Evolutionary conservation across 495 filamentous ascomycete species (phyloP), one percentile per base, ranked within the genome.

Genomic region (Neurospora sp.): DNA sequence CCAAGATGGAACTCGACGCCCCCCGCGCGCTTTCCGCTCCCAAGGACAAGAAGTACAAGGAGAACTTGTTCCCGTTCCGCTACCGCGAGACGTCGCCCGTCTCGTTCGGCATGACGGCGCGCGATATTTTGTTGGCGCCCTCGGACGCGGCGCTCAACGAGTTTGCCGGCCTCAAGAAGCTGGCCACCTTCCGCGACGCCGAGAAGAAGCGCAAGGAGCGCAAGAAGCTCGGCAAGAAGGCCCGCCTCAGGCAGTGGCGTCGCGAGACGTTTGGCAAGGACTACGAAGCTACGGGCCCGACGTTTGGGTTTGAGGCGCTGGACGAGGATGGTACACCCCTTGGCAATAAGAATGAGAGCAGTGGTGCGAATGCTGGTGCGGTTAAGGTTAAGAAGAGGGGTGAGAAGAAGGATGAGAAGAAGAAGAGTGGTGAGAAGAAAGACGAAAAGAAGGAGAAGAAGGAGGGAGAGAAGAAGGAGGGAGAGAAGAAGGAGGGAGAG

Each of bases 31-130:
- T 89, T 4, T 82, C 84, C 65, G 72, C 76, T 0, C 73, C 76
- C 70, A 80, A 69, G 69, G 70, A 71, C 72, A 70, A 75, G 40
- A 71, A 77, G 39, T 65, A 70, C 59, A 53, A 42, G 20, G 69
- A 73, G 10, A 18, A 38, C 6, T 20, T 72, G 53, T 69, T 81
- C 44, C 86, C 44, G 35, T 98, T 99, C 86, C 90, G 92, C 18
- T 99, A 99, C 83, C 92, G 96, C 74, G 94, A 97, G 77, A 97
- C 96, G 9, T 96, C 93, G 1, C 95, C 96, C 6, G 90, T 89
- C 39, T 89, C 92, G 39, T 98, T 96, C 82, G 96, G 96, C 68
- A 86, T 99, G 70, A 95, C 92, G 3, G 87, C 95, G 3, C 87
- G 89, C 68, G 96, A 99, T 80, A 98, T 99, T 73, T 87, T 99